Conservation (phyloP, 164 flowering plant species). For the Annona cherimola region DNA sequence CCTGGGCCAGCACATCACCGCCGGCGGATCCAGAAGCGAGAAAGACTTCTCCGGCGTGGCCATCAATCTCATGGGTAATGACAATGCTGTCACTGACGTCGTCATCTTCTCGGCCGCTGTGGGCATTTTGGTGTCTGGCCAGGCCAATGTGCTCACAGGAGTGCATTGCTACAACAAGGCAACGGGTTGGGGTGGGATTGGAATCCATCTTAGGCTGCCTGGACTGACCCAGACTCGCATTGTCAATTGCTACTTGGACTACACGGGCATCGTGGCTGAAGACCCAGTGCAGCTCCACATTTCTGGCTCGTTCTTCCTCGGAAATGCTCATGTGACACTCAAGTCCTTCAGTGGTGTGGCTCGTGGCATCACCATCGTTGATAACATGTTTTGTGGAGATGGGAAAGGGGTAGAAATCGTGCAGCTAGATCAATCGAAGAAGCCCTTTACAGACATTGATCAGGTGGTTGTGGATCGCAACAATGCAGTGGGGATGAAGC, state of each 20-base stretch:
- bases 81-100: slow-evolving; percentile 73
- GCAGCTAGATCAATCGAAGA: slow-evolving; percentile 56
- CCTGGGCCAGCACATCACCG: slow-evolving; percentile 85
- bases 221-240: slow-evolving; percentile 77
- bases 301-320: slow-evolving; percentile 68
- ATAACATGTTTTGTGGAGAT: slow-evolving; percentile 75
- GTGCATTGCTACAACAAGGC: slow-evolving; percentile 97
- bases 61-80: slow-evolving; percentile 61
- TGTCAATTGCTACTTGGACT: slow-evolving; percentile 73
- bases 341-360: slow-evolving; percentile 61
- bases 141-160: slow-evolving; percentile 67
- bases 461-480: slow-evolving; percentile 59
- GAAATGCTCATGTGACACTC: slow-evolving; percentile 57
- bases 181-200: slow-evolving; percentile 80
- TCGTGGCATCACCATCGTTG: slow-evolving; percentile 66
- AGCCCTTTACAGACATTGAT: slow-evolving; percentile 43
- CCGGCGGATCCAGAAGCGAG: slow-evolving; percentile 63
- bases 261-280: slow-evolving; percentile 83
- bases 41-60: slow-evolving; percentile 62
- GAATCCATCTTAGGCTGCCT: slow-evolving; percentile 59
- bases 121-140: slow-evolving; percentile 70
- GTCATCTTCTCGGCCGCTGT: slow-evolving; percentile 68
- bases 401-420: slow-evolving; percentile 52
- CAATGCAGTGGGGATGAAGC: slow-evolving; percentile 11
- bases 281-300: slow-evolving; percentile 81